Percentiles rank a stretch among this genome's conserved stretches.
Conservation (phyloP, 139 green algal genomes). For the Tetradesmus lagerheimii region DNA sequence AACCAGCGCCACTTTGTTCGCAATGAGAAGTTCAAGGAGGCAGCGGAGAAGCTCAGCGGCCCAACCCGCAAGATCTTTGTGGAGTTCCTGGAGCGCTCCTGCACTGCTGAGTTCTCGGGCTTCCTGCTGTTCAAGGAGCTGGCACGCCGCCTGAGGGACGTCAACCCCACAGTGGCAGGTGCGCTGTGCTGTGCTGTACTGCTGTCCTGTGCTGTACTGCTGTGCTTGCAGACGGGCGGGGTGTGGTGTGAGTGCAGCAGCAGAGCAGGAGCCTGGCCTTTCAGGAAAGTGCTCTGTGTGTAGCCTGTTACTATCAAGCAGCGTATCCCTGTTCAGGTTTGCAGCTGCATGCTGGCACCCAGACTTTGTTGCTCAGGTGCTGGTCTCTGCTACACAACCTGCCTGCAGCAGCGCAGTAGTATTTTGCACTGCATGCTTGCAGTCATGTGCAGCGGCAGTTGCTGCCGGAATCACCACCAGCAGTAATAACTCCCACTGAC, state of each 20-base stretch:
- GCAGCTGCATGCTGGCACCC: too few species aligned
- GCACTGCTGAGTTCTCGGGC: slow-evolving; percentile 95
- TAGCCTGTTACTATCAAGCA: too few species aligned
- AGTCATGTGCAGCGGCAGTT: not conserved
- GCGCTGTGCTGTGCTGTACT: not conserved
- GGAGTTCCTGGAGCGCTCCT: slow-evolving; percentile 96
- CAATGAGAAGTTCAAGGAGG: slow-evolving; percentile 90
- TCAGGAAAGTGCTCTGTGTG: too few species aligned
- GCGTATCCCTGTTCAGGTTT: too few species aligned
- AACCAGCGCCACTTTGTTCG: slow-evolving; percentile 97
- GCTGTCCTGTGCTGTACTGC: not conserved
- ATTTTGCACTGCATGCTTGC: not conserved
- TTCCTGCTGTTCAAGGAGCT: slow-evolving; percentile 99
- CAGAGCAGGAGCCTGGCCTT: too few species aligned
- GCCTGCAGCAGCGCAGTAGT: too few species aligned
- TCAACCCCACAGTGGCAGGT: slow-evolving; percentile 76
- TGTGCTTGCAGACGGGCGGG: not conserved
- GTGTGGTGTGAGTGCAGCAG: too few species aligned
- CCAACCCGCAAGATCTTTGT: slow-evolving; percentile 92
- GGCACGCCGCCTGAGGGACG: slow-evolving; percentile 90
- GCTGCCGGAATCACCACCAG: not conserved
- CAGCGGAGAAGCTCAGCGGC: slow-evolving; percentile 88
- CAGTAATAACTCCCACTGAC: not conserved
- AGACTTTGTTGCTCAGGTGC: too few species aligned
- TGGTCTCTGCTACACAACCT: too few species aligned